These are phyloP conservation scores for Neovahlkampfia damariscottae DNA, from an alignment of 78 protist genomes.

Conservation along the genomic window DNA sequence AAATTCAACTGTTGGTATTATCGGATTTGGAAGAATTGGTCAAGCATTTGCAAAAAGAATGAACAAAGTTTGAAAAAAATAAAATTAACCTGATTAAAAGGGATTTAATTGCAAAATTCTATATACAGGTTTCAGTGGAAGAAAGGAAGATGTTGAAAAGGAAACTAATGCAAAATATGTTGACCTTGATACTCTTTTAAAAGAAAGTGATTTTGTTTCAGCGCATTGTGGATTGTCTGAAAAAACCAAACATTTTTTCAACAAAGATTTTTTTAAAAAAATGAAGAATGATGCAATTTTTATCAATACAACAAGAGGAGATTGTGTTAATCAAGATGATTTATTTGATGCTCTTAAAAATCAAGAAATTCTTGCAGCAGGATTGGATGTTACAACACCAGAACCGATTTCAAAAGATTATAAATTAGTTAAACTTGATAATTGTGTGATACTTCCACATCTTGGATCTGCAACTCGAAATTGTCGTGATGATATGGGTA, in stretches of 20 bases:
- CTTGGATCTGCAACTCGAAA: slow-evolving; percentile 8
- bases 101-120: too few species aligned
- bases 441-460: slow-evolving; percentile 21
- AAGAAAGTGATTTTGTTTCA: slow-evolving; percentile 15
- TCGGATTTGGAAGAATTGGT: slow-evolving; percentile 30
- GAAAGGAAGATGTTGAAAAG: not conserved
- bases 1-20: slow-evolving; percentile 11
- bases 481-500: slow-evolving; percentile 13
- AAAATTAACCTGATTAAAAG: too few species aligned
- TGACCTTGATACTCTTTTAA: slow-evolving; percentile 7
- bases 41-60: not conserved
- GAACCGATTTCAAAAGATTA: slow-evolving; percentile 13
- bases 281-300: slow-evolving; percentile 15
- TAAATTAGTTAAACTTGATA: not conserved
- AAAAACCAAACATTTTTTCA: not conserved
- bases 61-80: not conserved
- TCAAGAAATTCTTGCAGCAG: slow-evolving; percentile 4
- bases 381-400: slow-evolving; percentile 15
- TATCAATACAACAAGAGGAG: slow-evolving; percentile 21
- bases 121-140: not conserved
- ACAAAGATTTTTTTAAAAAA: not conserved
- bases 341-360: not conserved
- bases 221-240: not conserved
- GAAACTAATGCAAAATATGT: slow-evolving; percentile 3
- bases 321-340: not conserved